Evolutionary conservation across 495 filamentous ascomycete species (phyloP).

Genomic region (Daldinia loculata): DNA sequence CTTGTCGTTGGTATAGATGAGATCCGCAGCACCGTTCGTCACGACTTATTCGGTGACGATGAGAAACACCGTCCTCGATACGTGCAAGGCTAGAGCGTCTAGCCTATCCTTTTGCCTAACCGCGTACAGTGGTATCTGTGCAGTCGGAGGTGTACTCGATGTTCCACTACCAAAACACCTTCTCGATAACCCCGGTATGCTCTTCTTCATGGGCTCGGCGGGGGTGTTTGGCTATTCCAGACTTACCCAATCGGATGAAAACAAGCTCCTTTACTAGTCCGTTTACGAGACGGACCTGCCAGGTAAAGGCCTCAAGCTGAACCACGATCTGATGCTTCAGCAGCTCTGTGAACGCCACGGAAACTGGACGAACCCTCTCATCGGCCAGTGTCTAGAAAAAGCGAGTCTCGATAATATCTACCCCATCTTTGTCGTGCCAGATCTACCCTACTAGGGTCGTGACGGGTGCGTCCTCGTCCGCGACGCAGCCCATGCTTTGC

Average conservation of each 20-base stretch:
- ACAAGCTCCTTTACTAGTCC: conserved; percentile 30
- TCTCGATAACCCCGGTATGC: conserved; percentile 53
- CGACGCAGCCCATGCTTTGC: conserved; percentile 59
- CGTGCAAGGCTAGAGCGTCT: conserved; percentile 33
- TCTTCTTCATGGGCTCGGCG: conserved; percentile 61
- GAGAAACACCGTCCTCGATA: conserved; percentile 41
- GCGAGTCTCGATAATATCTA: conserved; percentile 56
- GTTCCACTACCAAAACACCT: conserved; percentile 41
- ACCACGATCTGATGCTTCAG: conserved; percentile 50
- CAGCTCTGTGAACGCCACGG: conserved; percentile 57
- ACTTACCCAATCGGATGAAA: conserved; percentile 19
- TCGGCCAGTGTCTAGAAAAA: conserved; percentile 54
- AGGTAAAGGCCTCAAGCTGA: conserved; percentile 42
- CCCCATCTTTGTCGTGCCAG: no score
- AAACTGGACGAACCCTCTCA: conserved; percentile 60
- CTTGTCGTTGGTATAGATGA: conserved; percentile 70
- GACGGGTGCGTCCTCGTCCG: conserved; percentile 53
- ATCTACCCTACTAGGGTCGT: conserved; percentile 59
- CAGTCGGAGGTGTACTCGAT: conserved; percentile 63
- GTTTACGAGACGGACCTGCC: conserved; percentile 31
- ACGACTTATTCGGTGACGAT: conserved; percentile 53
- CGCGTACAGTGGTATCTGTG: no score
- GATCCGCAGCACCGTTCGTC: conserved; percentile 60
- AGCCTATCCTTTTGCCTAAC: background rate
- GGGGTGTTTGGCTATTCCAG: conserved; percentile 67